These are phyloP conservation scores for Salvia rosmarinus DNA, from an alignment of 257 asterid genomes.

Conservation along the genomic window DNA sequence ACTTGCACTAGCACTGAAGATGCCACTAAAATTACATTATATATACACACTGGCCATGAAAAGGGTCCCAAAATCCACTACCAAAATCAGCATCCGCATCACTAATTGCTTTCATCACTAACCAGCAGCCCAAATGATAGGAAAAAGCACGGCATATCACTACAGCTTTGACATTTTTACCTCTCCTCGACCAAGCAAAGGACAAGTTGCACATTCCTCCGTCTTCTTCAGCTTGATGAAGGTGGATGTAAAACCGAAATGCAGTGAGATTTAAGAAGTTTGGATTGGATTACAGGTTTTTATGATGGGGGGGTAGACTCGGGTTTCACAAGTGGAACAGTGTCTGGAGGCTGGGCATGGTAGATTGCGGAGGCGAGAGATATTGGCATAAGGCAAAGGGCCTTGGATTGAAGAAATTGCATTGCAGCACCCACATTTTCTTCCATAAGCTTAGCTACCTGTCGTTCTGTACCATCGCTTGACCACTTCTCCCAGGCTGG, in stretches of 20 bases:
- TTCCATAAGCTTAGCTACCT: conserved; percentile 98
- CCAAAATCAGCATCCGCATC: conserved; percentile 44
- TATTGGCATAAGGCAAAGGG: conserved; percentile 95
- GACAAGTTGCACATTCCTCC: not conserved
- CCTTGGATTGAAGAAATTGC: conserved; percentile 97
- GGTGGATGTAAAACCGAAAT: conserved; percentile 31
- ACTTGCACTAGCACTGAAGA: conserved; percentile 36
- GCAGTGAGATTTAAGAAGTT: conserved; percentile 30
- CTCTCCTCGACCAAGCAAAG: conserved; percentile 38
- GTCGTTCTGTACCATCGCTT: conserved; percentile 93
- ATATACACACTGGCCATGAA: conserved; percentile 34
- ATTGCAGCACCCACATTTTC: conserved; percentile 97
- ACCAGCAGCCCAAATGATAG: conserved; percentile 46
- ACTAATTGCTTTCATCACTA: conserved; percentile 54
- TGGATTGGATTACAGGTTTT: conserved; percentile 34
- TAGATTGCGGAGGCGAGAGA: conserved; percentile 92
- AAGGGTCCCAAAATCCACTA: conserved; percentile 68
- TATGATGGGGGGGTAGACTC: conserved; percentile 71
- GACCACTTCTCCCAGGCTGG: conserved; percentile 99
- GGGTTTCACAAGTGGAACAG: conserved; percentile 58
- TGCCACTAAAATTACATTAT: conserved; percentile 41
- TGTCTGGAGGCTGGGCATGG: conserved; percentile 78
- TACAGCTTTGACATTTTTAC: conserved; percentile 53
- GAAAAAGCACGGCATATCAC: conserved; percentile 49
- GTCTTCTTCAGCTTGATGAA: no score